Evolutionary conservation across 345 rosid species (phyloP).

Genomic region (Excoecaria agallocha): DNA sequence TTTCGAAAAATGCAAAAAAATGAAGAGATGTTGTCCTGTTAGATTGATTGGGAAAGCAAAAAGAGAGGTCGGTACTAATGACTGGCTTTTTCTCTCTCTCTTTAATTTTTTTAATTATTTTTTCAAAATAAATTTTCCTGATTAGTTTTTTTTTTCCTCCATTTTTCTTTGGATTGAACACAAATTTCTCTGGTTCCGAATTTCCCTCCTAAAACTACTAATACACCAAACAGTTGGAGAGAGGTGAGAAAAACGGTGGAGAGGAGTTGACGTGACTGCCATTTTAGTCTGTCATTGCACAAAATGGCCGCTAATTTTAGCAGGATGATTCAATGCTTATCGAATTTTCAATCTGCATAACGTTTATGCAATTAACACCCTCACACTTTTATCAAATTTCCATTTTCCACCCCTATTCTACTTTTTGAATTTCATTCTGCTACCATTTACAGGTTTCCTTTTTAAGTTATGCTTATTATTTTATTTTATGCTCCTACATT

Average conservation of each 20-base stretch:
- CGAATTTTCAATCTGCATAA: background rate
- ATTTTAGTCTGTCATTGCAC: conserved; percentile 27
- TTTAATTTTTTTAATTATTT: conserved; percentile 4
- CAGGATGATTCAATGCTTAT: background rate
- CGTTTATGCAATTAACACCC: background rate
- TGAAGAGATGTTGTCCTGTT: conserved; percentile 4
- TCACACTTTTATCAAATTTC: background rate
- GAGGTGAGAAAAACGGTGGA: conserved; percentile 22
- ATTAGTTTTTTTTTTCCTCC: background rate
- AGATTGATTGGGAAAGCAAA: conserved; percentile 20
- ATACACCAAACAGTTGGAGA: conserved; percentile 65
- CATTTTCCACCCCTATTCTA: background rate
- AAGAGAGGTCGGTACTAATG: conserved; percentile 14
- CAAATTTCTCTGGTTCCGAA: conserved; percentile 44
- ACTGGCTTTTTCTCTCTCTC: conserved; percentile 20
- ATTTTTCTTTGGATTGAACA: conserved; percentile 7
- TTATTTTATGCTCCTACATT: background rate
- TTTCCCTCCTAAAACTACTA: conserved; percentile 58
- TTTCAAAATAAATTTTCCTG: conserved; percentile 2
- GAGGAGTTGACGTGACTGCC: conserved; percentile 26
- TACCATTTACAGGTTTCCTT: background rate
- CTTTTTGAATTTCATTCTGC: background rate
- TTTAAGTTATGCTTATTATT: background rate
- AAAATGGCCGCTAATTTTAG: background rate
- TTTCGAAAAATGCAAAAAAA: background rate